Evolutionary conservation across 208 protist species (phyloP).

Genomic region (Wallacemonas rigidus): DNA sequence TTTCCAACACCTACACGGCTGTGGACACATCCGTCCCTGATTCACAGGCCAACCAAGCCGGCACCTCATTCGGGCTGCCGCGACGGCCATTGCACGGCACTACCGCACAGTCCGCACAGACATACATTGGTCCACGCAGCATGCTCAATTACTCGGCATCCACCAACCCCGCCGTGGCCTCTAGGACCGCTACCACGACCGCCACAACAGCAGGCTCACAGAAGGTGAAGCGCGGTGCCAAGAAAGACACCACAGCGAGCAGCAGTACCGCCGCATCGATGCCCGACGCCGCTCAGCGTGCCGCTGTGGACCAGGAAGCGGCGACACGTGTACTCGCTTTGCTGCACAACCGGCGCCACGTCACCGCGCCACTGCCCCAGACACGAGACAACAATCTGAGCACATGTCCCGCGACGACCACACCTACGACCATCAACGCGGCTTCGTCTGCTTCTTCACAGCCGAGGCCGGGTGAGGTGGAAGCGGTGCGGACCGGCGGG

Average conservation of each 20-base stretch:
- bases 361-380: slow-evolving; percentile 8
- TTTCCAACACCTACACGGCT: slow-evolving; percentile 30
- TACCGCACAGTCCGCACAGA: not conserved
- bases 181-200: not conserved
- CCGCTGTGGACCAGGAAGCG: not conserved
- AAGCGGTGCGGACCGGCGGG: not conserved
- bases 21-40: slow-evolving; percentile 7
- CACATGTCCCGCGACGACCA: too few relatives aligned
- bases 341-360: not conserved
- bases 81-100: not conserved
- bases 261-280: not conserved
- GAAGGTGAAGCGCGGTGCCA: not conserved
- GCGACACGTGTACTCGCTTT: slow-evolving; percentile 8
- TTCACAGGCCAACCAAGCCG: not conserved
- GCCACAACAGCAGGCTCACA: not conserved
- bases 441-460: too few relatives aligned
- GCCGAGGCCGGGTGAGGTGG: too few relatives aligned
- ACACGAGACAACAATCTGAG: not conserved
- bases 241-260: not conserved
- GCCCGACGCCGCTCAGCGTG: not conserved
- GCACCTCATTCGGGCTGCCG: slow-evolving; percentile 1
- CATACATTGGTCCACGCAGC: slow-evolving; percentile 4
- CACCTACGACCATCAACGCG: too few relatives aligned
- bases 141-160: slow-evolving; percentile 3
- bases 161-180: not conserved